Evolutionary conservation across 345 rosid species (phyloP), one percentile per base, ranked within the genome.

Genomic region (Aurinia saxatilis): DNA sequence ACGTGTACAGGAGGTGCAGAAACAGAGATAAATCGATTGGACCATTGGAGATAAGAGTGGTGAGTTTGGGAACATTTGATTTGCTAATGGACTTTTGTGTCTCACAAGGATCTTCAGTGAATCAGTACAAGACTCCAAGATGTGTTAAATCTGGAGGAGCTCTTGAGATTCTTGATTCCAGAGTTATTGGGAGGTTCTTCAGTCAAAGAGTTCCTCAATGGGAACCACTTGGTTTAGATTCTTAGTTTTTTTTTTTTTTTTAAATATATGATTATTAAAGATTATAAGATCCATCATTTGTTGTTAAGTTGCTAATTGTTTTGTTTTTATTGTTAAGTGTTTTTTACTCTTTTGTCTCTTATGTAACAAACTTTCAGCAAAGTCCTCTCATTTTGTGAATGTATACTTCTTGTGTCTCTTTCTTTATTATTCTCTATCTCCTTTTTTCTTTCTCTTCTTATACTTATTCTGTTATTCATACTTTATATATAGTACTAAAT

Each of bases 41-140:
- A 17, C 67, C 98, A 5, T 52, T 91, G 39, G 96, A 91, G 84
- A 83, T 91, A 51, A 82, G 95, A 63, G 92, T 91, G 44, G 98
- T 88, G 65, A 77, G 60, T 36, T 65, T 76, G 15, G 92, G 92
- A 31, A 71, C 90, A 42, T 91, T 91, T 49, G 96, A 91, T 60
- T 85, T 74, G 2, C 80, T 91, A 14, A 91, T 91, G 98, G 98
- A 91, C 63, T 81, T 77, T 15, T 88, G 95, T 46, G 83, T 88
- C 7, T 84, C 85, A 8, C 84, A 81, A 61, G 98, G 98, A 5
- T 91, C 98, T 46, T 91, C 98, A 0, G 84, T 91, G 50, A 91
- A 91, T 71, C 98, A 91, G 59, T 91, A 91, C 69, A 91, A 91
- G 78, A 91, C 96, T 6, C 95, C 98, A 13, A 84, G 98, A 65